Conservation (phyloP, 331 rosid genomes). For the Phaseolus coccineus region DNA sequence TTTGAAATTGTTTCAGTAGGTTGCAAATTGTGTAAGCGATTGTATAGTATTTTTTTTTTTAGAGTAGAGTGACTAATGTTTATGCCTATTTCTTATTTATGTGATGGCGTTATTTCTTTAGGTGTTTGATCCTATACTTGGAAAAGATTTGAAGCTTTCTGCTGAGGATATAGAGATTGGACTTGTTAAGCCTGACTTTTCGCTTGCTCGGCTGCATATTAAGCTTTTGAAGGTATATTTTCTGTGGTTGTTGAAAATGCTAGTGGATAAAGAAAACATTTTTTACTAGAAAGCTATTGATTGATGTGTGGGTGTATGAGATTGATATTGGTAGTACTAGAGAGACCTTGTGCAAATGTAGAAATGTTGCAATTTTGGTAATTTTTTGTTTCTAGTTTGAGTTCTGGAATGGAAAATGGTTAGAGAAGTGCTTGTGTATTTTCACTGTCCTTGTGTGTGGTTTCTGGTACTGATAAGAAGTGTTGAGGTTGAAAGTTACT, state of each 20-base stretch:
- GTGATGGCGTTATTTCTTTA: conserved; percentile 18
- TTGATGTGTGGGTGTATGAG: background rate
- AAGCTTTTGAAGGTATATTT: conserved; percentile 68
- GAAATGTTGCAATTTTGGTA: background rate
- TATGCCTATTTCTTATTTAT: conserved; percentile 4
- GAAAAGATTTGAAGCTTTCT: conserved; percentile 57
- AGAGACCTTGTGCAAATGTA: background rate
- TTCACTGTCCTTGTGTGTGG: background rate
- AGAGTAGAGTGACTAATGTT: background rate
- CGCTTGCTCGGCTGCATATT: conserved; percentile 79
- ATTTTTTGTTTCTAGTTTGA: background rate
- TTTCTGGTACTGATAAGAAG: background rate
- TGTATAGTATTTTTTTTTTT: background rate
- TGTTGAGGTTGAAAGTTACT: background rate
- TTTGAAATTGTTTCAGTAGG: background rate
- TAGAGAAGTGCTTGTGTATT: background rate
- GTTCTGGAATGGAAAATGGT: background rate
- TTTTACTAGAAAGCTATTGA: background rate
- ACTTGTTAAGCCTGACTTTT: conserved; percentile 60
- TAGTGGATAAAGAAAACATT: background rate
- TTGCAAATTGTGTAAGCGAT: background rate
- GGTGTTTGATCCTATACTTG: conserved; percentile 80
- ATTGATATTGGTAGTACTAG: background rate
- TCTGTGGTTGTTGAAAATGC: background rate
- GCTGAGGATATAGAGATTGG: conserved; percentile 83